Evolutionary conservation across 2,329 filamentous ascomycete species (phyloP).

Genomic region (Pseudonectria foliicola): DNA sequence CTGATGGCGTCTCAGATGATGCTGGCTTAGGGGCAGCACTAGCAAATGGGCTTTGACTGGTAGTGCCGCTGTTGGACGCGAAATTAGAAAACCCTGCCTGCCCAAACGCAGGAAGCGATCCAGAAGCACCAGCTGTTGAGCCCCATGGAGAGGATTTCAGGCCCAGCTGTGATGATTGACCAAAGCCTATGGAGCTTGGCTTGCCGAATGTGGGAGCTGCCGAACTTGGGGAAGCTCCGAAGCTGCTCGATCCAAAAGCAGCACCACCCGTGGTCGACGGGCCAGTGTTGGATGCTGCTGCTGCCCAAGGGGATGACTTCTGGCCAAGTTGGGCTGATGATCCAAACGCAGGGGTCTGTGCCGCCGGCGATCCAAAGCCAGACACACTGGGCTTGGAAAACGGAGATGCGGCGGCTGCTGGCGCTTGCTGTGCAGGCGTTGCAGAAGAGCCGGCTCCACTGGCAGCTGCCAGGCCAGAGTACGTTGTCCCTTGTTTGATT

Average conservation of each 20-base stretch:
- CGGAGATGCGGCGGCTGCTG: slow-evolving; percentile 25
- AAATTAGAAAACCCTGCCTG: slow-evolving; percentile 43
- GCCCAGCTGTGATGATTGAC: slow-evolving; percentile 42
- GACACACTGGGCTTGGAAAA: slow-evolving; percentile 25
- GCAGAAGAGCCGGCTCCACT: slow-evolving; percentile 27
- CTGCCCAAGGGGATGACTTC: slow-evolving; percentile 45
- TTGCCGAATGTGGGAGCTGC: slow-evolving; percentile 42
- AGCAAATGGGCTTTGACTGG: slow-evolving; percentile 31
- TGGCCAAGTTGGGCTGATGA: slow-evolving; percentile 42
- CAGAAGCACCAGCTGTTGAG: slow-evolving; percentile 15
- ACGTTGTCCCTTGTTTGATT: slow-evolving; percentile 65
- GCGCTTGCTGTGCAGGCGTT: slow-evolving; percentile 23
- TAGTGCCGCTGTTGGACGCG: slow-evolving; percentile 24
- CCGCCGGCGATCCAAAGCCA: slow-evolving; percentile 35
- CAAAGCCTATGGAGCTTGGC: slow-evolving; percentile 43
- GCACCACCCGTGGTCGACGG: slow-evolving; percentile 27
- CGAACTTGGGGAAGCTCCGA: slow-evolving; percentile 32
- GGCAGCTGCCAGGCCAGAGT: slow-evolving; percentile 57
- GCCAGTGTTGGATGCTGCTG: slow-evolving; percentile 23
- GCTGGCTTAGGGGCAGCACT: slow-evolving; percentile 18
- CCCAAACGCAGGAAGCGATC: slow-evolving; percentile 43
- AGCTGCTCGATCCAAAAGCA: slow-evolving; percentile 39
- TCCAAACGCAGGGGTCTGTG: slow-evolving; percentile 38
- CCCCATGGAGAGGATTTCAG: slow-evolving; percentile 49
- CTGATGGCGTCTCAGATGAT: slow-evolving; percentile 26